A percentile compares a stretch with the other conserved stretches of the same genome.
phyloP scores from a whole-genome alignment of 768 basidiomycete species.

The Pulveroboletus sp. region DNA sequence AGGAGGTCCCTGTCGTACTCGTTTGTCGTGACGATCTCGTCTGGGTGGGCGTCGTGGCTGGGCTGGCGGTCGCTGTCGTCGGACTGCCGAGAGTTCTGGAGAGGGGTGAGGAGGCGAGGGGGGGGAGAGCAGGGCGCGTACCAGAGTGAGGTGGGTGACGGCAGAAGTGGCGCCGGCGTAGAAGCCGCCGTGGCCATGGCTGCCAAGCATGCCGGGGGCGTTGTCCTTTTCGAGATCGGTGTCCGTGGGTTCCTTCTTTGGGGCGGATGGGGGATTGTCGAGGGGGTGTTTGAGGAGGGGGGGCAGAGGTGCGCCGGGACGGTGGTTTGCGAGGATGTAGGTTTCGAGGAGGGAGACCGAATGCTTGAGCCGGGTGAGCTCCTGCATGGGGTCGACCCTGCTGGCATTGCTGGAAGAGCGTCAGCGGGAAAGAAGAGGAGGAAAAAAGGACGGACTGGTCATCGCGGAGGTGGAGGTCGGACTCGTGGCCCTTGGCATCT shows the following conservation, averaged over 20 bases:
- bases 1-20: conserved; percentile 76
- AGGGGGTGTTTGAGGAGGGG: conserved; percentile 29
- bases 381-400: conserved; percentile 38
- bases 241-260: conserved; percentile 55
- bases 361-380: conserved; percentile 40
- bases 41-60: conserved; percentile 42
- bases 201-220: conserved; percentile 65
- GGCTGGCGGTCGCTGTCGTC: conserved; percentile 52
- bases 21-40: conserved; percentile 42
- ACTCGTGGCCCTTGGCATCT: conserved; percentile 65
- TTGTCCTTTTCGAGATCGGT: conserved; percentile 45
- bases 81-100: conserved; percentile 45
- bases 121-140: conserved; percentile 25
- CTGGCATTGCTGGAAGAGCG: conserved; percentile 28
- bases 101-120: conserved; percentile 16
- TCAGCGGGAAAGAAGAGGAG: conserved; percentile 38
- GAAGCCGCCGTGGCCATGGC: conserved; percentile 62
- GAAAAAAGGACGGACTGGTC: conserved; percentile 33
- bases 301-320: conserved; percentile 15
- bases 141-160: conserved; percentile 65
- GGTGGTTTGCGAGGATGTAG: conserved; percentile 32
- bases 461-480: conserved; percentile 53
- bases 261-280: conserved; percentile 28
- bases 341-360: conserved; percentile 39
- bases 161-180: conserved; percentile 81